phyloP scores from a whole-genome alignment of 2,329 filamentous ascomycete species.

The Claviceps paspali region DNA sequence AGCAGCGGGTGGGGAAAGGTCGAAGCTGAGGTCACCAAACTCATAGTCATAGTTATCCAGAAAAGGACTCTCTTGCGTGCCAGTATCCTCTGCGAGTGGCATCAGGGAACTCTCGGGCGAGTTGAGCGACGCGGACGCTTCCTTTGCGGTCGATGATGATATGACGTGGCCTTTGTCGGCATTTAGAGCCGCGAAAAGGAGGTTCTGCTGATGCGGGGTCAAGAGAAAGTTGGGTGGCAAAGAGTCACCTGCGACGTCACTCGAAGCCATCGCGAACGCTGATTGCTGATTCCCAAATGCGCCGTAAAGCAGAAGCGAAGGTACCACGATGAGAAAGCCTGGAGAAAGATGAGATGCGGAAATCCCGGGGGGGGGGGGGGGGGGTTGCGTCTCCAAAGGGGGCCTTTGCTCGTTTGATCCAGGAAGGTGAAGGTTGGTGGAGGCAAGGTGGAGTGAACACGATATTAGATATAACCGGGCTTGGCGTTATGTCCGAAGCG shows the following conservation, averaged over 20 bases:
- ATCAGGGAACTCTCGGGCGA: constrained; percentile 34
- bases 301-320: too few relatives aligned
- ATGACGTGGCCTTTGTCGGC: constrained; percentile 40
- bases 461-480: too few relatives aligned
- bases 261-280: constrained; percentile 30
- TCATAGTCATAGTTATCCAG: constrained; percentile 65
- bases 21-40: constrained; percentile 62
- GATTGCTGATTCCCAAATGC: neutral
- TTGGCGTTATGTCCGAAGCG: too few relatives aligned
- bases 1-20: constrained; percentile 39
- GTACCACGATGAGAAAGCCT: neutral
- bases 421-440: too few relatives aligned
- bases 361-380: too few relatives aligned
- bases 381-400: too few relatives aligned
- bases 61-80: constrained; percentile 62
- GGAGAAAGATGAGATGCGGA: too few relatives aligned
- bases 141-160: constrained; percentile 20
- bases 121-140: constrained; percentile 29
- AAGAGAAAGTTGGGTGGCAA: constrained; percentile 47
- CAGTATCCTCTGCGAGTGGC: constrained; percentile 22
- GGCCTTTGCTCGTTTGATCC: too few relatives aligned
- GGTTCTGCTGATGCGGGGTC: constrained; percentile 60
- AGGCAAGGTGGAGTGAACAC: too few relatives aligned
- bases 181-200: constrained; percentile 61
- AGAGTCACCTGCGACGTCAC: constrained; percentile 24